Evolutionary conservation across 2,329 filamentous ascomycete genomes (phyloP), one percentile per base, ranked within the genome.

Genomic region (Penicillium sp.): DNA sequence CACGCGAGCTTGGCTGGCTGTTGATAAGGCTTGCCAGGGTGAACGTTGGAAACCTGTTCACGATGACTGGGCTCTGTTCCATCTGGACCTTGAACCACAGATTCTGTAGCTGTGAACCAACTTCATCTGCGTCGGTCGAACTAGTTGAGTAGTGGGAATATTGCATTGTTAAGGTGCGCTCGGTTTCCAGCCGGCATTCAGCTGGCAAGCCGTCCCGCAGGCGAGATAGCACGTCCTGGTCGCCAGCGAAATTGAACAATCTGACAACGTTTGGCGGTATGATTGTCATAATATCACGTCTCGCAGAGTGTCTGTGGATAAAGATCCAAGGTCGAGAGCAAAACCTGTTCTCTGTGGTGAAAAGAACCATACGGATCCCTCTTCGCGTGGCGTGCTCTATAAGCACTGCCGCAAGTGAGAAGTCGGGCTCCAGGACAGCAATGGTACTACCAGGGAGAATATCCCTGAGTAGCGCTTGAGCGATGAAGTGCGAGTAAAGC

Each of bases 391-490:
- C 59, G 27, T 63, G 53, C 14, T 59, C 49, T 11, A 37, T 55
- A 14, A 66, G 24, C 9, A 57, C 53, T 0, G 58, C 41, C 4
- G 60, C 51, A 1, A 66, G n/a, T 1, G 63, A 62, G n/a, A 62
- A 64, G 6, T 64, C 63, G 1, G 61, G 57, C 10, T 66, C 61
- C 9, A 66, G n/a, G 7, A 65, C 57, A 3, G 48, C 63, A 10
- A 66, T 19, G 0, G 33, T 35, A 6, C 31, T 54, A 4, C 64
- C 64, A 1, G 60, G 46, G 1, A 31, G 31, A 2, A 60, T 41
- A 4, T 56, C 44, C 0, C 55, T 48, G 5, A 64, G 10, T 16
- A 64, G 47, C 10, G 61, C 55, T 3, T 56, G 39, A 22, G 51
- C 50, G 2, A 66, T 29, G 19, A 66, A 51, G 26, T 64, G 41